These are phyloP conservation scores for Hirsutella rhossiliensis DNA, from an alignment of 2,329 filamentous ascomycete species.

Conservation along the genomic window DNA sequence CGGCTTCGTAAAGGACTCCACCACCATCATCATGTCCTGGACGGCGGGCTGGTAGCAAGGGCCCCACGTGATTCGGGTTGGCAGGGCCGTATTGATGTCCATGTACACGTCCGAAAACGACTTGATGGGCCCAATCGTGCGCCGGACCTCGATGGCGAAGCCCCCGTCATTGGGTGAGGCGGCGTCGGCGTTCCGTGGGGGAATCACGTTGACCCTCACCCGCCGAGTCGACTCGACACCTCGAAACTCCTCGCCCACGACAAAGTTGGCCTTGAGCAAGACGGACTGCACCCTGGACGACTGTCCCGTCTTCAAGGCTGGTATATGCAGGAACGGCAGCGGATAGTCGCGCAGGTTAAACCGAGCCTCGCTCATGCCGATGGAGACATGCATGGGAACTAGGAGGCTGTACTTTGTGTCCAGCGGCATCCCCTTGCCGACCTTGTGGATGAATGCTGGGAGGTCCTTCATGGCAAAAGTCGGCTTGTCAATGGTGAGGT, in stretches of 20 bases:
- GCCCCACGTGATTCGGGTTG: constrained; percentile 92
- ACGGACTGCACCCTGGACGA: constrained; percentile 70
- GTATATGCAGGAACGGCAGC: constrained; percentile 81
- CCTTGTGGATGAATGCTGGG: constrained; percentile 70
- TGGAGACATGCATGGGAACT: constrained; percentile 76
- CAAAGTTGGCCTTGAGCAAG: constrained; percentile 80
- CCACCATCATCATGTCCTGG: constrained; percentile 99
- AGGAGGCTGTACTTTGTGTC: constrained; percentile 86
- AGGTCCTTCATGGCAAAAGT: constrained; percentile 76
- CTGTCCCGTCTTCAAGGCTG: constrained; percentile 67
- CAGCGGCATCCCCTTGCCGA: constrained; percentile 93
- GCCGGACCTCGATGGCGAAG: constrained; percentile 75
- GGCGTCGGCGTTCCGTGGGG: constrained; percentile 47
- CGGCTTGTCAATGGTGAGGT: constrained; percentile 80
- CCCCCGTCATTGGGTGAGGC: constrained; percentile 43
- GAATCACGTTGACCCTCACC: constrained; percentile 74
- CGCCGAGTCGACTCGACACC: constrained; percentile 68
- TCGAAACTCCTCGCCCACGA: constrained; percentile 87
- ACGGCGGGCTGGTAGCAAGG: constrained; percentile 96
- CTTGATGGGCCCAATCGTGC: constrained; percentile 90
- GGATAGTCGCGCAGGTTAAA: constrained; percentile 89
- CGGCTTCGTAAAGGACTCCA: constrained; percentile 94
- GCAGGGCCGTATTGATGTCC: constrained; percentile 84
- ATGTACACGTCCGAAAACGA: constrained; percentile 88
- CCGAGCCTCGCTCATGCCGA: constrained; percentile 82